phyloP scores from a whole-genome alignment of 139 green algal species.

The Penium margaritaceum region DNA sequence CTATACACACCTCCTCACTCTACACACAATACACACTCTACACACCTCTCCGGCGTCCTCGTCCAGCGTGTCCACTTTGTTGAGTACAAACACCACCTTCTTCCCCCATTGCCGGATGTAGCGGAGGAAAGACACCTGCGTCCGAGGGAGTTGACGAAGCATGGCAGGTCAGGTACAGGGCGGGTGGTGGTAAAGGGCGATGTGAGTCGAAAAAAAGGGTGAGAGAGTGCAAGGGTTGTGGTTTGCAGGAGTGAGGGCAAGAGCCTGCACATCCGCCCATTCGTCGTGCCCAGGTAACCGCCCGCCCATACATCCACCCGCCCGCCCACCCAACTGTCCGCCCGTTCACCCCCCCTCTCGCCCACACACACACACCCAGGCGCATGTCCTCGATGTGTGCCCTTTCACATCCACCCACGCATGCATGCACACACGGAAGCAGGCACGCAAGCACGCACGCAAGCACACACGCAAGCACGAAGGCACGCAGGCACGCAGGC shows the following conservation, averaged over 20 bases:
- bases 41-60: conserved; percentile 53
- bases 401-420: not conserved
- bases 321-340: no score
- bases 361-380: not conserved
- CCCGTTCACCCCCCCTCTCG: no score
- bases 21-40: no score
- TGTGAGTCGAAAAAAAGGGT: not conserved
- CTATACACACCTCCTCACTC: no score
- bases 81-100: conserved; percentile 95
- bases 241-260: no score
- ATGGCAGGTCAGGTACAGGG: not conserved
- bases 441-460: no score
- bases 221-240: not conserved
- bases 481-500: no score
- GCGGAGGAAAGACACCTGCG: conserved; percentile 48
- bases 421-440: no score
- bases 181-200: not conserved
- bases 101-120: conserved; percentile 81
- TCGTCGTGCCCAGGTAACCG: no score
- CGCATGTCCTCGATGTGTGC: not conserved
- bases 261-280: no score
- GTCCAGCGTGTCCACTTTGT: conserved; percentile 85
- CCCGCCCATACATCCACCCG: no score
- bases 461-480: no score
- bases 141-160: not conserved